Conservation (phyloP, 108 stramenopile species). For the Nitzschia sp. region DNA sequence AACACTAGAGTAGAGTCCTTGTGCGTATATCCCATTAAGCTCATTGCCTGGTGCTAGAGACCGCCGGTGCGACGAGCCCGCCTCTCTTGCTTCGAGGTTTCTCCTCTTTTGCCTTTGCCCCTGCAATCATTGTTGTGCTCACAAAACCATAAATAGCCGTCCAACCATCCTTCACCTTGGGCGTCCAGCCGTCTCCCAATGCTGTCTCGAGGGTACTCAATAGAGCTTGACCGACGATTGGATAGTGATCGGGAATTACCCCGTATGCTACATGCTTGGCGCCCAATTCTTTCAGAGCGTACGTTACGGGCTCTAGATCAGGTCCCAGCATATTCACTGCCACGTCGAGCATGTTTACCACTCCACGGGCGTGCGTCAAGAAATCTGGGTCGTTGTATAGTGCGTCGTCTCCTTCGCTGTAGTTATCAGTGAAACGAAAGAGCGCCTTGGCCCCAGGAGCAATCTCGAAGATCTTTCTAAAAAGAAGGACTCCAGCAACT, state of each 20-base stretch:
- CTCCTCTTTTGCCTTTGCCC: slow-evolving; percentile 4
- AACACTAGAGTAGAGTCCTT: no score
- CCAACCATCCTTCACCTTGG: slow-evolving; percentile 36
- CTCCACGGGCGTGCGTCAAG: slow-evolving; percentile 17
- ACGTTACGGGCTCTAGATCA: slow-evolving; percentile 18
- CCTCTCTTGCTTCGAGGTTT: not conserved
- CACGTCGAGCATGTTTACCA: slow-evolving; percentile 16
- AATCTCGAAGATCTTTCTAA: slow-evolving; percentile 39
- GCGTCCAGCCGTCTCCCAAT: slow-evolving; percentile 36
- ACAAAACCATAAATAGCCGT: slow-evolving; percentile 9
- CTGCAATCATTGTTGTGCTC: slow-evolving; percentile 13
- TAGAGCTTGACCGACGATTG: slow-evolving; percentile 35
- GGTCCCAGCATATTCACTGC: slow-evolving; percentile 33
- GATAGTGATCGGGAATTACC: slow-evolving; percentile 33
- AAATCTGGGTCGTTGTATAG: slow-evolving; percentile 25
- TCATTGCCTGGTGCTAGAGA: no score
- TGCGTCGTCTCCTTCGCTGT: slow-evolving; percentile 18
- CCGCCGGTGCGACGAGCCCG: no score
- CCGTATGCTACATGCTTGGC: slow-evolving; percentile 25
- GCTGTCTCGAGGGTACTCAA: slow-evolving; percentile 25
- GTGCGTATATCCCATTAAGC: no score
- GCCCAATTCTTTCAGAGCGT: slow-evolving; percentile 12
- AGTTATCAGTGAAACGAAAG: slow-evolving; percentile 7
- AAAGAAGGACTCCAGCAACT: slow-evolving; percentile 37
- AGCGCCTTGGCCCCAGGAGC: slow-evolving; percentile 17